A percentile compares a stretch with the other conserved stretches of the same genome.
These are phyloP conservation scores for Lichtheimia corymbifera DNA, from an alignment of 371 early-diverging fungal genomes.

Conservation along the genomic window DNA sequence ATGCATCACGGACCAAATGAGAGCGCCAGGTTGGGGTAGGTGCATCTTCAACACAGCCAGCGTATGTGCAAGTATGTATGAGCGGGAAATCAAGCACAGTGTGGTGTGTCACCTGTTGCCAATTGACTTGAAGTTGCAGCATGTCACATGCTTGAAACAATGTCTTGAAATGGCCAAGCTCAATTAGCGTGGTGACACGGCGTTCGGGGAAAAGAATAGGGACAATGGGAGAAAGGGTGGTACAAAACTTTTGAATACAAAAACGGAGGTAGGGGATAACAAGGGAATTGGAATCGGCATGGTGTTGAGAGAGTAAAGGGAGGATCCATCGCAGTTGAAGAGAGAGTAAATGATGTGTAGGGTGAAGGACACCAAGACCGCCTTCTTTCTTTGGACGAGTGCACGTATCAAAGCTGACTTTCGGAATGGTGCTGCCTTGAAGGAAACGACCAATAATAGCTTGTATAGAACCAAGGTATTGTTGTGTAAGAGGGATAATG, in stretches of 20 bases:
- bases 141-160: neutral
- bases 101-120: too few species aligned
- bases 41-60: too few species aligned
- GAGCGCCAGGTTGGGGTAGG: too few species aligned
- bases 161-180: neutral
- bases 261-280: neutral
- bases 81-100: too few species aligned
- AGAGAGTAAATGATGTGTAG: neutral
- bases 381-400: neutral
- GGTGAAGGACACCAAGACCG: neutral
- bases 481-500: neutral
- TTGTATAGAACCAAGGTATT: neutral
- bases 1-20: too few species aligned
- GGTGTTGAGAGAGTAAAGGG: neutral
- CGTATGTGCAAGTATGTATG: too few species aligned
- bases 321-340: slow-evolving; percentile 1
- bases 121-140: too few species aligned
- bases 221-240: neutral
- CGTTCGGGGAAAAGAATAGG: neutral
- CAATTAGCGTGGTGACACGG: neutral
- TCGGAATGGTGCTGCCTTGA: neutral
- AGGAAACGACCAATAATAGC: neutral
- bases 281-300: neutral
- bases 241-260: neutral
- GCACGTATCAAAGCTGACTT: slow-evolving; percentile 5